Evolutionary conservation across 371 early-diverging fungal species (phyloP).

Genomic region (Mortierella sp.): DNA sequence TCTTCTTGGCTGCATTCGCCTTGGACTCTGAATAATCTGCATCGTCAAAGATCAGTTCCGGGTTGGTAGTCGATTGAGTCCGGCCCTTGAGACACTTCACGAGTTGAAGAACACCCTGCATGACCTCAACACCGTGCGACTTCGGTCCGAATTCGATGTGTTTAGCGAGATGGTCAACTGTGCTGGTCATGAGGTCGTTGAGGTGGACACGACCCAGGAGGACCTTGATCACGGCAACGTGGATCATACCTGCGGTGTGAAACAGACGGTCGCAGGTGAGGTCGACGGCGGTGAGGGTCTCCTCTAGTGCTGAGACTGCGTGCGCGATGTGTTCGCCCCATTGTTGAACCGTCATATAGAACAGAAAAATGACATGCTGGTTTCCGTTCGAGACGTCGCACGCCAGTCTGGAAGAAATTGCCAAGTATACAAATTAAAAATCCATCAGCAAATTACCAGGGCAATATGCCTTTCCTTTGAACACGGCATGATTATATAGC

Average conservation of each 20-base stretch:
- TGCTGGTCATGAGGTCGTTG: slow-evolving; percentile 45
- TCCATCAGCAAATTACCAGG: not conserved
- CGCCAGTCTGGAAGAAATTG: slow-evolving; percentile 24
- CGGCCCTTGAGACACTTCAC: slow-evolving; percentile 49
- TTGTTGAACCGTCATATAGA: slow-evolving; percentile 49
- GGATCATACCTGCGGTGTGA: slow-evolving; percentile 52
- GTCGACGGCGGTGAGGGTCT: slow-evolving; percentile 44
- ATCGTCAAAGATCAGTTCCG: slow-evolving; percentile 47
- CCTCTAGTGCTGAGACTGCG: slow-evolving; percentile 44
- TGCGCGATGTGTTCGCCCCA: slow-evolving; percentile 54
- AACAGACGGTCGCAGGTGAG: slow-evolving; percentile 53
- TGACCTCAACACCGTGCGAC: slow-evolving; percentile 47
- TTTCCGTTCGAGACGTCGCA: slow-evolving; percentile 35
- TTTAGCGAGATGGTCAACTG: slow-evolving; percentile 39
- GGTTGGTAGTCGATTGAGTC: slow-evolving; percentile 24
- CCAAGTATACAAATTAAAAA: not conserved
- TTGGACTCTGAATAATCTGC: slow-evolving; percentile 34
- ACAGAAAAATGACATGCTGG: slow-evolving; percentile 48
- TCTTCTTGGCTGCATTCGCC: not conserved
- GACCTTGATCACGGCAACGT: slow-evolving; percentile 41
- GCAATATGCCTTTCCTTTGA: too few relatives aligned
- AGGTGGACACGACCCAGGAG: slow-evolving; percentile 36
- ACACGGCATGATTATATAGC: too few relatives aligned
- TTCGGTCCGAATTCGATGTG: slow-evolving; percentile 55
- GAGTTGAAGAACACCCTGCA: slow-evolving; percentile 52